Base-by-base conservation (phyloP, 257 asterid species). In the Schizonepeta tenuifolia region DNA sequence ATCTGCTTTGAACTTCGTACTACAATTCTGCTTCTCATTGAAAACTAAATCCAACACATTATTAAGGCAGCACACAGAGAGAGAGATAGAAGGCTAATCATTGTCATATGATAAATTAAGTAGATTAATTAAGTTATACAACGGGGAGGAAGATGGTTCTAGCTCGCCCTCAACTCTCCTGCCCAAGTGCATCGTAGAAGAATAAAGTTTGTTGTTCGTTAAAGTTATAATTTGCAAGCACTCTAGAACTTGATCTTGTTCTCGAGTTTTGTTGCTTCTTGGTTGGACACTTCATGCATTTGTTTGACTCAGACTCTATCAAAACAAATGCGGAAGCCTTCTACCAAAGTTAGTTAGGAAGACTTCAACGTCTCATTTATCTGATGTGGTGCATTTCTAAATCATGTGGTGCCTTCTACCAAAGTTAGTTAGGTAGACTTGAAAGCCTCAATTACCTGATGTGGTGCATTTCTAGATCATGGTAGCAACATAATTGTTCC, bases 121-220 rank as follows among this genome's bases (percentile, higher is more conserved):
- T 24, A 1, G 26, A 24, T 24, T 1, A 24, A 67, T 31, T 63
- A 80, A 74, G 77, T 60, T 67, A 55, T 59, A 5, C 47, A 70
- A 21, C 76, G 21, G 38, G 24, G 26, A 24, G 26, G 75, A 62
- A 63, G 74, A 69, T 73, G 79, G 81, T 63, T 76, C 67, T 72
- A 51, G 69, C 62, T 79, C 3, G 60, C 61, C 65, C 70, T 70
- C 65, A 40, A 11, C 40, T 51, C 33, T 35, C 70, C 77, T 64
- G 71, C 61, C 43, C 56, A 63, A 66, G 59, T 66, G 33, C 64
- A 43, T 43, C 49, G 44, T 74, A 36, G 83, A 47, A 46, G 67
- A 62, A 65, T 61, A 57, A 70, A 69, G 83, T 49, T 51, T 66
- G 24, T 71, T 18, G 75, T 75, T 59, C 70, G 74, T 17, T 50